Base-by-base conservation (phyloP, 169 alveolate species). In the Eimeria acervulina region DNA sequence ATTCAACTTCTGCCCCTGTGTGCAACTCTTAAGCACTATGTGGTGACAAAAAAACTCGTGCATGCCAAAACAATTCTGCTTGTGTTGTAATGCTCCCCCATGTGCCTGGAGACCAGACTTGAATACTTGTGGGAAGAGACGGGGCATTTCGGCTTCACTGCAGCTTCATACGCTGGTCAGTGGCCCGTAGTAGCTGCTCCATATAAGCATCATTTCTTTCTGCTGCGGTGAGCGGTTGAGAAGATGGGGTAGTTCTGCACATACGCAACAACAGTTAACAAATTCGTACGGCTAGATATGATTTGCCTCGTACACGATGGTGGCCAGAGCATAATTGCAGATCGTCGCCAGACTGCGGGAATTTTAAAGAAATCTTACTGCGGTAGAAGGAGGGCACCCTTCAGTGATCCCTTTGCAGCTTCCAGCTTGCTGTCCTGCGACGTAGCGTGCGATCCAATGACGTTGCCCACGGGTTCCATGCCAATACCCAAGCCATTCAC, bases 241-340 rank as follows among this genome's bases (percentile, higher is more conserved):
- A 85, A 15, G 93, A 52, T 31, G 93, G 93, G 33, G 93, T 85
- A 40, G 93, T 59, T 44, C 93, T 85, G 93, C 76, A 36, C 93
- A 33, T 5, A 51, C 74, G 23, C 38, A 78, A 2, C 63, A 21
- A 63, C 74, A 63, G 74, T 31, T 12, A 44, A n/a, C 6, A 28
- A 12, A 17, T 28, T 63, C 74, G 38, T 17, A 26, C 17, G 15
- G 5, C 74, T 23, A 63, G 74, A 6, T 23, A n/a, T 10, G 47
- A n/a, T 68, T 4, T 68, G 80, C 47, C 42, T 33, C 80, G 44
- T 68, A 68, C n/a, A 33, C 23, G 47, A 44, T 31, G 44, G 1
- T 31, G 26, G 44, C 19, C 21, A 33, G 80, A 40, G 40, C 40
- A 19, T n/a, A 1, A 1, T 66, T 26, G 68, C 7, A 28, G n/a